phyloP scores from a whole-genome alignment of 2,329 filamentous ascomycete species.

The Tolypocladium tundrense region DNA sequence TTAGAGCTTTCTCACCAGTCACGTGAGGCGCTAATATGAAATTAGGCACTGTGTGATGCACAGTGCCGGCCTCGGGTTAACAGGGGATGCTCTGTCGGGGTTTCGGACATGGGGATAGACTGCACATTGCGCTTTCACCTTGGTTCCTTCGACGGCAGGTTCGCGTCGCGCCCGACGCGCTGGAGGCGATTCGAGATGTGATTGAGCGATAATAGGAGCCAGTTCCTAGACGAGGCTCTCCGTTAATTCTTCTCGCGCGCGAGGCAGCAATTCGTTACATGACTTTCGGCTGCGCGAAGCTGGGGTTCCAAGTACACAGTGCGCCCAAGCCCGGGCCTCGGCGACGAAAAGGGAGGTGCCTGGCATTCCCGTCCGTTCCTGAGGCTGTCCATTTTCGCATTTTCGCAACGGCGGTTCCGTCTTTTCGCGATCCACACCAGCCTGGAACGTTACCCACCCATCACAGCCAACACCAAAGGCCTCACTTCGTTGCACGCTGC shows the following conservation, averaged over 20 bases:
- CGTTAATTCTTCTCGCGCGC: not conserved
- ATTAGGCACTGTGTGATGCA: constrained; percentile 5
- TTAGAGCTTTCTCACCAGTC: constrained; percentile 31
- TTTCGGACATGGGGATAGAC: not conserved
- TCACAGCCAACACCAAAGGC: not conserved
- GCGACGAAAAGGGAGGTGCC: not conserved
- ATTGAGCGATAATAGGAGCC: not conserved
- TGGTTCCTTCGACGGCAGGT: not conserved
- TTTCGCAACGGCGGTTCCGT: not conserved
- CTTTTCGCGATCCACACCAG: constrained; percentile 1
- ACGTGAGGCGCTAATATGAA: constrained; percentile 26
- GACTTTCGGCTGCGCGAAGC: not conserved
- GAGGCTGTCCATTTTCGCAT: not conserved
- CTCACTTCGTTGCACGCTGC: not conserved
- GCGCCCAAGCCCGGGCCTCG: not conserved
- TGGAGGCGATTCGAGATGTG: not conserved
- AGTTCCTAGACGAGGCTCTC: not conserved
- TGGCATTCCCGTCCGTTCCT: not conserved
- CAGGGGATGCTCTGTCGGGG: not conserved
- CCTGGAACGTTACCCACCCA: not conserved
- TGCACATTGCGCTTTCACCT: not conserved
- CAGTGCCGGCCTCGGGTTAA: not conserved
- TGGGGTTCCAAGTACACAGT: not conserved
- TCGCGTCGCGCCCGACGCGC: not conserved
- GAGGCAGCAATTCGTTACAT: not conserved